Conservation (phyloP, 805 yeast species). For the Groenewaldozyma salmanticensis region DNA sequence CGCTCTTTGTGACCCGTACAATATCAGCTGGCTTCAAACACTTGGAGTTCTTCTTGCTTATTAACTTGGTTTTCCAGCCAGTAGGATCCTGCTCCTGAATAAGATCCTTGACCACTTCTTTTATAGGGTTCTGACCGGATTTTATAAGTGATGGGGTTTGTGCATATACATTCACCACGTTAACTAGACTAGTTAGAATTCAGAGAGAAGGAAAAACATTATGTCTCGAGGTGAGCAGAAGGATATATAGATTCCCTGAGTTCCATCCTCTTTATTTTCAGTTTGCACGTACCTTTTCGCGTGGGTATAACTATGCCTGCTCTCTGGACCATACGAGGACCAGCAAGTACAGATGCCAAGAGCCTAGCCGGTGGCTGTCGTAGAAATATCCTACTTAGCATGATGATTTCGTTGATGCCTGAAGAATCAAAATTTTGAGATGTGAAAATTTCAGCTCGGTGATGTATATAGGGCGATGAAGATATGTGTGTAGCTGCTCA, state of each 20-base stretch:
- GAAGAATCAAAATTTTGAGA: no score
- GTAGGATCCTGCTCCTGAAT: conserved; percentile 56
- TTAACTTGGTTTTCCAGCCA: conserved; percentile 52
- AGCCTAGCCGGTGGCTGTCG: no score
- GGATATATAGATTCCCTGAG: no score
- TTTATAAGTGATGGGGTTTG: conserved; percentile 26
- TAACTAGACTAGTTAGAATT: conserved; percentile 10
- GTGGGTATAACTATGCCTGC: conserved; percentile 2
- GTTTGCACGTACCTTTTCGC: conserved; percentile 1
- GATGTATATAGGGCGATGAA: no score
- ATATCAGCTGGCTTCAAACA: conserved; percentile 73
- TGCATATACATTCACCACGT: conserved; percentile 27
- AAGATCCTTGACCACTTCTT: conserved; percentile 42
- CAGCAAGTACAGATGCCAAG: neutral
- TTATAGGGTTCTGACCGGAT: conserved; percentile 27
- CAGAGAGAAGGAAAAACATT: no score
- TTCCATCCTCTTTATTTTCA: neutral
- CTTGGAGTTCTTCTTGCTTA: conserved; percentile 38
- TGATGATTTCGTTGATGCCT: no score
- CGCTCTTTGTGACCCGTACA: conserved; percentile 61
- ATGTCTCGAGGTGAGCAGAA: no score
- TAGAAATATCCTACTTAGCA: no score
- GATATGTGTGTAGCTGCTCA: no score
- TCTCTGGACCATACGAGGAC: neutral
- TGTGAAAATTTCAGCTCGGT: no score